Conservation (phyloP, 306 rosid genomes). For the Inga oerstediana region DNA sequence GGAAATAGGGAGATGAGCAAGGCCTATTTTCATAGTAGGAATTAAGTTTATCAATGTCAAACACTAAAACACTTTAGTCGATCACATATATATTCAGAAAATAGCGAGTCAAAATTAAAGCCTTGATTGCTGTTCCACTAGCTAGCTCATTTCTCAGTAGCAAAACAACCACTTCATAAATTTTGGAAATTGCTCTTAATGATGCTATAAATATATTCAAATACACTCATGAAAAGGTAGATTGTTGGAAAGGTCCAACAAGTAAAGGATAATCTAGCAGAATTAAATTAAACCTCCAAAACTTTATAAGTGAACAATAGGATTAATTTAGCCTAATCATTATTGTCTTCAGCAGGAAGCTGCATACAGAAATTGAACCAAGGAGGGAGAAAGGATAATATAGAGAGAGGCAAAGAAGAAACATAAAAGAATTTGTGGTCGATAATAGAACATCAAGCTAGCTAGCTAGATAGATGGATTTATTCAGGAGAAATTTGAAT, state of each 20-base stretch:
- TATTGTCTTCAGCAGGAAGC: conserved; percentile 13
- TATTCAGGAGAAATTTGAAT: not conserved
- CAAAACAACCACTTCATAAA: not conserved
- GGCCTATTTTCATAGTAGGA: not conserved
- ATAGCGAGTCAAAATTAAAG: not conserved
- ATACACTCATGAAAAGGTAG: not conserved
- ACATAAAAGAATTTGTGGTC: conserved; percentile 25
- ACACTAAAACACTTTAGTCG: not conserved
- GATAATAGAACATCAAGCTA: conserved; percentile 14
- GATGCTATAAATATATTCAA: not conserved
- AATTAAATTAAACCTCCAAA: not conserved
- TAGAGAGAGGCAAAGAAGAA: conserved; percentile 5
- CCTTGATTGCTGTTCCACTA: not conserved
- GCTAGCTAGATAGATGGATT: not conserved
- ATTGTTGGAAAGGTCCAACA: not conserved
- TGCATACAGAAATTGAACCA: not conserved
- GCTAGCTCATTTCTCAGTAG: not conserved
- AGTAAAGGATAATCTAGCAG: not conserved
- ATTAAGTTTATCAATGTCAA: not conserved
- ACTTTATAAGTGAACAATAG: not conserved
- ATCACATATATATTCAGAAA: not conserved
- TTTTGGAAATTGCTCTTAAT: not conserved
- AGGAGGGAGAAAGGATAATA: not conserved
- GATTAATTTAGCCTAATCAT: conserved; percentile 10
- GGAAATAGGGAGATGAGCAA: not conserved